Evolutionary conservation across 2,329 filamentous ascomycete genomes (phyloP).

Genomic region (Sporothrix pallida): DNA sequence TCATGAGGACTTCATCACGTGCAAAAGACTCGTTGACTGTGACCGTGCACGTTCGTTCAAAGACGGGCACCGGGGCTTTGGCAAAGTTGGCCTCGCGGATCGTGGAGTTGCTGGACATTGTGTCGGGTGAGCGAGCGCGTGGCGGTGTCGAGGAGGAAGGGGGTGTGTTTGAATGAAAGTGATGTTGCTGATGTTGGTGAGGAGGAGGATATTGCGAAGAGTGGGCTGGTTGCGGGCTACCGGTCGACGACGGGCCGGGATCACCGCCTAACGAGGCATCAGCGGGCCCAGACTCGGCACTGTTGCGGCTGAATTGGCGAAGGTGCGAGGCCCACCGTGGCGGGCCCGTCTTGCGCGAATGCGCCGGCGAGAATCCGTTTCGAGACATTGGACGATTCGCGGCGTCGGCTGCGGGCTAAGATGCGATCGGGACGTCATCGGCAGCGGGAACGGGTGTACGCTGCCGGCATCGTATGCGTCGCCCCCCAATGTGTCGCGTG

Average conservation of each 20-base stretch:
- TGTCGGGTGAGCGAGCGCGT: slow-evolving; percentile 52
- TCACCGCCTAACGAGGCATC: slow-evolving; percentile 15
- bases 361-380: slow-evolving; percentile 51
- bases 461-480: slow-evolving; percentile 18
- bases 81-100: slow-evolving; percentile 44
- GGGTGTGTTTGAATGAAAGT: neutral
- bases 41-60: slow-evolving; percentile 59
- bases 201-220: neutral
- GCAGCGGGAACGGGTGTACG: neutral
- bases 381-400: slow-evolving; percentile 47
- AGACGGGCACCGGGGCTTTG: slow-evolving; percentile 42
- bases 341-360: slow-evolving; percentile 49
- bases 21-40: slow-evolving; percentile 75
- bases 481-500: neutral
- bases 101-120: slow-evolving; percentile 58
- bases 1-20: slow-evolving; percentile 79
- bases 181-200: slow-evolving; percentile 8
- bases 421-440: slow-evolving; percentile 29
- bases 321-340: slow-evolving; percentile 60
- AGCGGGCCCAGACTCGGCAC: slow-evolving; percentile 47
- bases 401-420: slow-evolving; percentile 30
- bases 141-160: slow-evolving; percentile 33
- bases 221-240: neutral
- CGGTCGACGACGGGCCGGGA: neutral
- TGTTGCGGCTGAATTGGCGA: slow-evolving; percentile 57